A percentile compares a stretch with the other conserved stretches of the same genome.
These are phyloP conservation scores for Streptanthus diversifolius DNA, from an alignment of 345 rosid genomes.

Conservation along the genomic window DNA sequence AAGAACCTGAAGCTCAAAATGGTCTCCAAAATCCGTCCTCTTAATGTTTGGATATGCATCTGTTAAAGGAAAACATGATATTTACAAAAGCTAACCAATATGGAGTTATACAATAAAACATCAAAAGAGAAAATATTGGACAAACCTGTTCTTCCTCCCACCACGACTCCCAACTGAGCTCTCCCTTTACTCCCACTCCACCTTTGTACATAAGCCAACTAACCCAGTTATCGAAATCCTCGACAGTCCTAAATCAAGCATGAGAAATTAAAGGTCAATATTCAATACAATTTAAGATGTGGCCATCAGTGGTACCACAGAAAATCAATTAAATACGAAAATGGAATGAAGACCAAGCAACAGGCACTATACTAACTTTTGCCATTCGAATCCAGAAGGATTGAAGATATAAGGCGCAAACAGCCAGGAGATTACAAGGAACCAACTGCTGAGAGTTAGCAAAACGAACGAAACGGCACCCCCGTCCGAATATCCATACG, in stretches of 20 bases:
- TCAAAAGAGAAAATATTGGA: conserved; percentile 1
- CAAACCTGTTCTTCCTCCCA: conserved; percentile 98
- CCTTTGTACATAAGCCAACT: conserved; percentile 98
- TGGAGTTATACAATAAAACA: background rate
- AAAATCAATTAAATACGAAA: background rate
- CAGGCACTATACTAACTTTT: conserved; percentile 58
- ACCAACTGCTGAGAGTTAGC: conserved; percentile 94
- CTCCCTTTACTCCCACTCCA: conserved; percentile 98
- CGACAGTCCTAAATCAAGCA: conserved; percentile 72
- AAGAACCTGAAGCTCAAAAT: conserved; percentile 84
- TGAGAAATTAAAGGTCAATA: background rate
- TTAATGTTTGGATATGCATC: conserved; percentile 84
- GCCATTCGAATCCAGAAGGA: conserved; percentile 99
- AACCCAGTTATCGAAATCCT: conserved; percentile 97
- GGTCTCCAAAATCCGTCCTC: conserved; percentile 93
- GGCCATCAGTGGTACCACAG: conserved; percentile 9
- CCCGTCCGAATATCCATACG: conserved; percentile 76
- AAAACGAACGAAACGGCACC: conserved; percentile 74
- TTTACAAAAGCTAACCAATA: background rate
- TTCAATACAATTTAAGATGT: background rate
- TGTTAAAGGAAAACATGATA: conserved; percentile 36
- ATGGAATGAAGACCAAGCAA: conserved; percentile 13
- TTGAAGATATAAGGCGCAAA: conserved; percentile 98
- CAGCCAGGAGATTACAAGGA: conserved; percentile 96
- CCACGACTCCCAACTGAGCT: conserved; percentile 98